phyloP scores from a whole-genome alignment of 192 early-diverging fungal species.

The Mortierella claussenii region DNA sequence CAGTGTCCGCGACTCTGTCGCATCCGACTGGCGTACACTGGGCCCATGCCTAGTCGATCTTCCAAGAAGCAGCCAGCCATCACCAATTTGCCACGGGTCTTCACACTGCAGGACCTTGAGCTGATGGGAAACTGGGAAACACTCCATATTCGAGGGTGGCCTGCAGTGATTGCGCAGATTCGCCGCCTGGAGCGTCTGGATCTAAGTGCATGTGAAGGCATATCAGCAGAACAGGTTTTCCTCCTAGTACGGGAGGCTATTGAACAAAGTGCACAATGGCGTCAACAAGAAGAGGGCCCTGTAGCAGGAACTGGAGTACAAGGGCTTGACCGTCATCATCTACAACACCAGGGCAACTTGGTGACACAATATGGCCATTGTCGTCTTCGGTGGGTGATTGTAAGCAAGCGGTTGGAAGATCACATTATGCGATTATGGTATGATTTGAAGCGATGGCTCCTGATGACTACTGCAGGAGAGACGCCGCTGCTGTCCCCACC shows the following conservation, averaged over 20 bases:
- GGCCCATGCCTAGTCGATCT: slow-evolving; percentile 46
- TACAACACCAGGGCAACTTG: too few relatives aligned
- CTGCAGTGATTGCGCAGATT: slow-evolving; percentile 8
- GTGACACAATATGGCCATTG: slow-evolving; percentile 1
- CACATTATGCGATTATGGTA: slow-evolving; percentile 14
- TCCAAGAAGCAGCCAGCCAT: slow-evolving; percentile 35
- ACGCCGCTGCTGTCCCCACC: background rate
- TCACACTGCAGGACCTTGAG: slow-evolving; percentile 25
- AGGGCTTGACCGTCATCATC: too few relatives aligned
- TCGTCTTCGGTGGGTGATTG: slow-evolving; percentile 38
- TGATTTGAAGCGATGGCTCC: slow-evolving; percentile 2
- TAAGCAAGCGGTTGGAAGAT: slow-evolving; percentile 35
- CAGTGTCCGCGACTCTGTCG: slow-evolving; percentile 26
- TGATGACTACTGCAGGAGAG: background rate
- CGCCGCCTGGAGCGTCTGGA: slow-evolving; percentile 33
- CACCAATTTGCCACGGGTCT: slow-evolving; percentile 2
- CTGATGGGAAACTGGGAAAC: slow-evolving; percentile 43
- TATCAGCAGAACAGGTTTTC: slow-evolving; percentile 34
- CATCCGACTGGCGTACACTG: slow-evolving; percentile 35
- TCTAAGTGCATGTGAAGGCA: slow-evolving; percentile 26
- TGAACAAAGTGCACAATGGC: slow-evolving; percentile 6
- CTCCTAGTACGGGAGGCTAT: slow-evolving; percentile 14
- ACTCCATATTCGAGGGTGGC: slow-evolving; percentile 24
- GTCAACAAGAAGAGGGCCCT: background rate
- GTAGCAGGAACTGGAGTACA: background rate